These are phyloP conservation scores for Caloboletus inedulis DNA, from an alignment of 1,284 basidiomycete species.

Conservation along the genomic window DNA sequence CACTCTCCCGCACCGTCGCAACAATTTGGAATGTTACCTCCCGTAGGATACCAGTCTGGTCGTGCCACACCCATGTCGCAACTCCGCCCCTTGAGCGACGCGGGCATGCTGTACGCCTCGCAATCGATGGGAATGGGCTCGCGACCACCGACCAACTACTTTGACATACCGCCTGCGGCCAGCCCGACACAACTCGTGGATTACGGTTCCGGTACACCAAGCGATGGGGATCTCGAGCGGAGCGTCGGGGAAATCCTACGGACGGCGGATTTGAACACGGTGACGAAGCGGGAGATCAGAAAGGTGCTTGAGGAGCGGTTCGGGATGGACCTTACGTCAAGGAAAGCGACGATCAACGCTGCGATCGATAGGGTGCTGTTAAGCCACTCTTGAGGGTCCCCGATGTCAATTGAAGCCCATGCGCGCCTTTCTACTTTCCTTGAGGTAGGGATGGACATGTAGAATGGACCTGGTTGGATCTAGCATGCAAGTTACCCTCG, in stretches of 20 bases:
- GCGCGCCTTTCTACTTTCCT: not conserved
- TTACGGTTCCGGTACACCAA: conserved; percentile 45
- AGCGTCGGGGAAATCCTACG: conserved; percentile 71
- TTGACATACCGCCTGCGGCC: conserved; percentile 59
- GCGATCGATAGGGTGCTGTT: conserved; percentile 64
- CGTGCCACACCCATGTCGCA: conserved; percentile 60
- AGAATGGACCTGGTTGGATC: conserved; percentile 22
- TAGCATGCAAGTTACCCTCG: conserved; percentile 19
- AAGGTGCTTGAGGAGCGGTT: conserved; percentile 77
- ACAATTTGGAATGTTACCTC: conserved; percentile 54
- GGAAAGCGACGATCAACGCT: conserved; percentile 67
- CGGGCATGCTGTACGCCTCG: conserved; percentile 45
- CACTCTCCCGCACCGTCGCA: conserved; percentile 67
- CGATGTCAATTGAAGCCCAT: not conserved
- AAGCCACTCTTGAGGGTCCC: conserved; percentile 23
- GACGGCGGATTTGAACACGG: conserved; percentile 77
- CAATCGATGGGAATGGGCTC: conserved; percentile 62
- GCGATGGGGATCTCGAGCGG: conserved; percentile 68
- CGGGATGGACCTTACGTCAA: conserved; percentile 64
- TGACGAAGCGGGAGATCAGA: conserved; percentile 89
- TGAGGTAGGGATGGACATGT: conserved; percentile 8
- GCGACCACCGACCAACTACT: conserved; percentile 69
- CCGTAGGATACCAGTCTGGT: conserved; percentile 73
- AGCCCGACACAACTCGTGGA: conserved; percentile 52
- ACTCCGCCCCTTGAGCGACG: conserved; percentile 41